These are phyloP conservation scores for Abelmoschus esculentus DNA, from an alignment of 345 rosid genomes.

Conservation along the genomic window DNA sequence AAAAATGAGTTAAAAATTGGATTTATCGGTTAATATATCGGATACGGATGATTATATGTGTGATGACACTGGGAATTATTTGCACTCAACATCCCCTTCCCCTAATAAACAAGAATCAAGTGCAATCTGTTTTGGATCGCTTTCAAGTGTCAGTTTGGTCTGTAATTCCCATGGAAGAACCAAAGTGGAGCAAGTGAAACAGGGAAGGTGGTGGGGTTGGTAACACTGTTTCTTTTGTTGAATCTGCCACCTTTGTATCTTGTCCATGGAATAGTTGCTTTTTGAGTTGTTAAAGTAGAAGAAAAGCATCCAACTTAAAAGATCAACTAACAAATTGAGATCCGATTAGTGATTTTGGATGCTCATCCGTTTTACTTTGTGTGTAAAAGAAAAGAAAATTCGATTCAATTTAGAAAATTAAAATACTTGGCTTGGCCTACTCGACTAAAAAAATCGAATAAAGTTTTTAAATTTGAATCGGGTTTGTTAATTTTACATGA, in stretches of 20 bases:
- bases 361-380: too few relatives aligned
- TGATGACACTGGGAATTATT: neutral
- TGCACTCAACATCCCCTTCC: neutral
- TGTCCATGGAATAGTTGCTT: neutral
- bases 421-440: too few relatives aligned
- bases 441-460: too few relatives aligned
- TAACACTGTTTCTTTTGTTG: neutral
- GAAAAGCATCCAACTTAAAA: neutral
- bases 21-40: too few relatives aligned
- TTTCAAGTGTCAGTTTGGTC: neutral
- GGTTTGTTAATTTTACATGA: too few relatives aligned
- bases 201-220: neutral
- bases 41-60: too few relatives aligned
- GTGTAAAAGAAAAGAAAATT: too few relatives aligned
- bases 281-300: neutral
- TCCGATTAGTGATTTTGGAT: too few relatives aligned
- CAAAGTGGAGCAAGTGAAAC: neutral
- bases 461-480: too few relatives aligned
- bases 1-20: too few relatives aligned
- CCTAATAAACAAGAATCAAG: neutral
- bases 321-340: neutral
- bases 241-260: neutral
- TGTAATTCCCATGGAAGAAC: neutral
- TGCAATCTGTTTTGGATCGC: neutral
- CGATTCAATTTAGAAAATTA: too few relatives aligned